Base-by-base conservation (phyloP, 2,329 filamentous ascomycete genomes). In the Gaeumannomyces tritici region DNA sequence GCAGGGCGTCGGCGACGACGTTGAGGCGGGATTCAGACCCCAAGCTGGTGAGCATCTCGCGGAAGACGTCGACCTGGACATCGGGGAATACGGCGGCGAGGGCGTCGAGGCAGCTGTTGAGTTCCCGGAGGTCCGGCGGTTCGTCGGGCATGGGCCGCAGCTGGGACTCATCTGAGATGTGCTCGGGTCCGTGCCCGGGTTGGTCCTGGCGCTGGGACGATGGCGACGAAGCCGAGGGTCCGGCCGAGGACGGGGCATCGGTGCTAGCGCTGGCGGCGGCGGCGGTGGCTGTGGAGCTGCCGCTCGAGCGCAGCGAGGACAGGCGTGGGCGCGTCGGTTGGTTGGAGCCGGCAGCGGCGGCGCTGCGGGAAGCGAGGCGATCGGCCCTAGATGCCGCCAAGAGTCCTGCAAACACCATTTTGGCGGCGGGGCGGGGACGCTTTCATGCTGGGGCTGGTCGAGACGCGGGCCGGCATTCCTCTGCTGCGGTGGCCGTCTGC, bases 21-120 rank as follows among this genome's bases (percentile, higher is more conserved):
- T 90, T 87, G 28, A 93, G 76, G 66, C 89, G 80, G 65, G 89
- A 93, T 73, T 93, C 89, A 68, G 87, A 85, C 69, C 88, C 88
- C 70, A 93, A 89, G 69, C 80, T 89, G 54, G 81, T 76, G 59
- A 95, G 83, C 83, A 95, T 89, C 76, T 93, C 90, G 57, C 90
- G 84, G 70, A 95, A 91, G 24, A 93, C 90, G 67, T 93, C 89
- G 64, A 90, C 80, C 73, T 91, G 88, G n/a, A 93, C 80, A 73
- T 93, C 85, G 31, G 90, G 90, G 67, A 95, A 95, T 11, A 93
- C 81, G 59, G 84, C 84, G 27, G 86, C 84, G 56, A 95, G 82
- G 15, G 82, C 84, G 64, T 84, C 83, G 65, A 95, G 83, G 67
- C 85, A 82, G 60, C 79, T 78, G 75, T 93, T 93, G 59, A 93